Conservation (phyloP, 371 early-diverging fungal species). For the Mucor ambiguus region DNA sequence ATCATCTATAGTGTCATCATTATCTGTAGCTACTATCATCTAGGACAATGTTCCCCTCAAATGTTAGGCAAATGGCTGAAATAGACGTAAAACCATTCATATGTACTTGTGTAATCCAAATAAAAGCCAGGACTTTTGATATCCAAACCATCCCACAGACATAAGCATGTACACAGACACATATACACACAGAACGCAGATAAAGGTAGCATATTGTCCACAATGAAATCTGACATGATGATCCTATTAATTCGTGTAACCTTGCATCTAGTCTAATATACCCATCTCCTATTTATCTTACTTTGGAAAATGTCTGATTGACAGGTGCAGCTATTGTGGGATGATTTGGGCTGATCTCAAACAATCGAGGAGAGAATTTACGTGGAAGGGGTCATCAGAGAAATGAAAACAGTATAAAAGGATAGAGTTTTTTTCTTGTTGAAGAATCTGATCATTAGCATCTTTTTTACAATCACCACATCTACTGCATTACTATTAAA, state of each 20-base stretch:
- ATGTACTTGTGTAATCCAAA: not conserved
- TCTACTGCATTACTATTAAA: not conserved
- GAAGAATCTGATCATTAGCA: not conserved
- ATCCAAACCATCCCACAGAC: not conserved
- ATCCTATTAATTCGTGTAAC: constrained; percentile 5
- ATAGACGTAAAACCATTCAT: not conserved
- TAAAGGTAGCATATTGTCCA: not conserved
- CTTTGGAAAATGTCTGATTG: not conserved
- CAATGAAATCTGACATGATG: constrained; percentile 5
- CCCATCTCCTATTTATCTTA: not conserved
- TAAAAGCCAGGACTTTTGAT: not conserved
- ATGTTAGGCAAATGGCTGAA: not conserved
- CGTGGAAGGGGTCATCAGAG: not conserved
- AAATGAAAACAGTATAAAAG: constrained; percentile 7
- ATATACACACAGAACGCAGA: not conserved
- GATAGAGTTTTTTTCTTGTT: constrained; percentile 4
- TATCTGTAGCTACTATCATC: not conserved
- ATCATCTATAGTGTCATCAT: not conserved
- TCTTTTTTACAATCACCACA: not conserved
- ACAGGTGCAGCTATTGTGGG: constrained; percentile 11
- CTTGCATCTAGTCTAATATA: constrained; percentile 10
- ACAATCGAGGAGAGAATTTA: constrained; percentile 10
- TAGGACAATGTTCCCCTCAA: not conserved
- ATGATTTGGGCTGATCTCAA: constrained; percentile 15
- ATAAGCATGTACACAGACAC: not conserved